Percentiles rank a stretch among this genome's conserved stretches.
phyloP scores from a whole-genome alignment of 2,329 filamentous ascomycete genomes.

The Neopestalotiopsis clavispora region DNA sequence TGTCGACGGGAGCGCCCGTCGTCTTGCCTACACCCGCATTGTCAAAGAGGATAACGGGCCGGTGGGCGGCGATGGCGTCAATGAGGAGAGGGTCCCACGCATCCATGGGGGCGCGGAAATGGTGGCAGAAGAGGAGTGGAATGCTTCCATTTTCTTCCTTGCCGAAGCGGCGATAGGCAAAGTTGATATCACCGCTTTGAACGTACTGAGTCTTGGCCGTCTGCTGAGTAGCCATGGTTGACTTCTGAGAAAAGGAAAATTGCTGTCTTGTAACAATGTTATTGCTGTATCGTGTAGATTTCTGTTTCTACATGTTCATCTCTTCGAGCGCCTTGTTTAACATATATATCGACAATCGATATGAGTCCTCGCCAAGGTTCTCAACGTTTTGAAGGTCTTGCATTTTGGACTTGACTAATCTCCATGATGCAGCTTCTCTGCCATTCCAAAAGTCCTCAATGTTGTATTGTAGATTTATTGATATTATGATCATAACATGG shows the following conservation, averaged over 20 bases:
- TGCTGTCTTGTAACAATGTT: not conserved
- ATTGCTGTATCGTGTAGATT: not conserved
- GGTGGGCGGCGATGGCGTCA: not conserved
- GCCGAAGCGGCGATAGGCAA: constrained; percentile 1
- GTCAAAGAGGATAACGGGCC: not conserved
- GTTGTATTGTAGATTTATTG: not conserved
- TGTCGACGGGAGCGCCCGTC: not conserved
- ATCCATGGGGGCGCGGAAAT: constrained; percentile 1
- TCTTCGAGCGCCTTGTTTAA: too few relatives aligned
- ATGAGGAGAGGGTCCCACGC: not conserved
- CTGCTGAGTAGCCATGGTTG: not conserved
- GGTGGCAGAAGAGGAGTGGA: not conserved
- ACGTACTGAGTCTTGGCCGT: not conserved
- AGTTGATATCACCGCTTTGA: not conserved
- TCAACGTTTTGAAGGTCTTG: too few relatives aligned
- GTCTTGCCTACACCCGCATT: not conserved
- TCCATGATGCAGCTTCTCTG: too few relatives aligned
- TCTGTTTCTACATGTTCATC: too few relatives aligned
- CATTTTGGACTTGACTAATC: too few relatives aligned
- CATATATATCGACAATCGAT: too few relatives aligned
- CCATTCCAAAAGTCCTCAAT: too few relatives aligned
- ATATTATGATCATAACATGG: not conserved
- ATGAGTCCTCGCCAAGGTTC: too few relatives aligned
- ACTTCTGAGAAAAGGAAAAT: not conserved
- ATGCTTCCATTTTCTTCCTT: not conserved